phyloP scores from a whole-genome alignment of 352 stramenopile species.

The Pseudoperonospora humuli region DNA sequence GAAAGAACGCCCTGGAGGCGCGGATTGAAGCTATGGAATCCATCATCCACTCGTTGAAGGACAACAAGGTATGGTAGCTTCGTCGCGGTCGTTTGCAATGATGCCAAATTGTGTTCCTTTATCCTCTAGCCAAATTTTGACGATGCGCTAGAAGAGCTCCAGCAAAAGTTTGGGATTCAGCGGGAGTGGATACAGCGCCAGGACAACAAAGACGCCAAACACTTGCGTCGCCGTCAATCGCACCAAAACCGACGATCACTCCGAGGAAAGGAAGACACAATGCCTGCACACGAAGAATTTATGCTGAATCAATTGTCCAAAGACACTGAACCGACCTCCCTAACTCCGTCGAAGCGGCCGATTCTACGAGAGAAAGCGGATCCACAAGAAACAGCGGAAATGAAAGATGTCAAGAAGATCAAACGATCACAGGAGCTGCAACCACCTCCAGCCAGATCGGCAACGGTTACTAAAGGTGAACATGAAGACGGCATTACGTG shows the following conservation, averaged over 20 bases:
- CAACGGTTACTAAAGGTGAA: constrained; percentile 1
- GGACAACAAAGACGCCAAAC: constrained; percentile 32
- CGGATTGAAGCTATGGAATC: constrained; percentile 30
- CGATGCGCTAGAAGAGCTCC: constrained; percentile 50
- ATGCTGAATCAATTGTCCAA: not conserved
- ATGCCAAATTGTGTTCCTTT: not conserved
- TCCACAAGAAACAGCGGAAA: not conserved
- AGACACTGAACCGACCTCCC: not conserved
- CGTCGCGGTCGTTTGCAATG: not conserved
- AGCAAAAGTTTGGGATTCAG: constrained; percentile 47
- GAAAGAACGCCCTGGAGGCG: constrained; percentile 32
- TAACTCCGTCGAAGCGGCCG: constrained; percentile 8
- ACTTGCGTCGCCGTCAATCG: constrained; percentile 23
- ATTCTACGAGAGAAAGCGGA: not conserved
- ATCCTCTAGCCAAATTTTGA: constrained; percentile 23
- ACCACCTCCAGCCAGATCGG: not conserved
- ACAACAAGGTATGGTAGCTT: constrained; percentile 26
- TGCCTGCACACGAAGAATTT: not conserved
- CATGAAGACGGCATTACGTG: not conserved
- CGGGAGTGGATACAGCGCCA: constrained; percentile 43
- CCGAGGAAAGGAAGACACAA: constrained; percentile 2
- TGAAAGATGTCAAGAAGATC: constrained; percentile 16
- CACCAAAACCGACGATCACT: constrained; percentile 11
- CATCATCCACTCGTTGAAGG: constrained; percentile 31
- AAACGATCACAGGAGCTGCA: constrained; percentile 9